Conservation (phyloP, 202 grass and related monocot genomes). For the Zoysia matrella region DNA sequence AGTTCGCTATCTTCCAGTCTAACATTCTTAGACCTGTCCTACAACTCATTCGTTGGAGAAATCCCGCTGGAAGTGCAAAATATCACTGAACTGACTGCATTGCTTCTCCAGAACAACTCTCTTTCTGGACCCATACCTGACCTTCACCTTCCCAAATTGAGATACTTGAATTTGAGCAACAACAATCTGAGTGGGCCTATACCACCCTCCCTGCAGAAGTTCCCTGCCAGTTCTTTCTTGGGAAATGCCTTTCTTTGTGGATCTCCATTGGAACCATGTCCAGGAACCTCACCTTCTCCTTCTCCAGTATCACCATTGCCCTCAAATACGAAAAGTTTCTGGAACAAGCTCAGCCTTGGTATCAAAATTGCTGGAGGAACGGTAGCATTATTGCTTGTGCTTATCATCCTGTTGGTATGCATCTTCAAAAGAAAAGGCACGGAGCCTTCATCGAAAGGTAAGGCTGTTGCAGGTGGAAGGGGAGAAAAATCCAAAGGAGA, state of each 20-base stretch:
- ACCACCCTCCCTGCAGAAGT: slow-evolving; percentile 71
- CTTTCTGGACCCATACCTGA: slow-evolving; percentile 83
- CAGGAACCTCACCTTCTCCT: slow-evolving; percentile 55
- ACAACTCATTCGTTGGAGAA: slow-evolving; percentile 81
- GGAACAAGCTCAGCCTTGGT: slow-evolving; percentile 52
- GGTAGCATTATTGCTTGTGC: slow-evolving; percentile 60
- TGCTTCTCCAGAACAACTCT: slow-evolving; percentile 89
- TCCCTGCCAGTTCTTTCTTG: slow-evolving; percentile 69
- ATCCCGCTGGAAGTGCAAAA: slow-evolving; percentile 69
- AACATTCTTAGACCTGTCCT: slow-evolving; percentile 81
- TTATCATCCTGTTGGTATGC: slow-evolving; percentile 66
- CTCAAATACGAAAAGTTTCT: slow-evolving; percentile 46
- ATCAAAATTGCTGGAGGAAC: slow-evolving; percentile 68
- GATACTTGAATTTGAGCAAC: no score
- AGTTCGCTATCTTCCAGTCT: slow-evolving; percentile 67
- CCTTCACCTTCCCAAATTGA: slow-evolving; percentile 69
- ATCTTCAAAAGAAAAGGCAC: slow-evolving; percentile 54
- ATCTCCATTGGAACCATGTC: slow-evolving; percentile 65
- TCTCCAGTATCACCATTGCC: slow-evolving; percentile 51
- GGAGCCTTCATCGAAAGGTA: slow-evolving; percentile 65
- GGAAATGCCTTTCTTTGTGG: slow-evolving; percentile 89
- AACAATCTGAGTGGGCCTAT: slow-evolving; percentile 42
- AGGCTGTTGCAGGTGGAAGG: slow-evolving; percentile 62
- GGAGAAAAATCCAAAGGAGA: slow-evolving; percentile 76
- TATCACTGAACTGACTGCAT: slow-evolving; percentile 70